These are phyloP conservation scores for Candida mesenterica DNA, from an alignment of 1,139 yeast species.

Conservation along the genomic window DNA sequence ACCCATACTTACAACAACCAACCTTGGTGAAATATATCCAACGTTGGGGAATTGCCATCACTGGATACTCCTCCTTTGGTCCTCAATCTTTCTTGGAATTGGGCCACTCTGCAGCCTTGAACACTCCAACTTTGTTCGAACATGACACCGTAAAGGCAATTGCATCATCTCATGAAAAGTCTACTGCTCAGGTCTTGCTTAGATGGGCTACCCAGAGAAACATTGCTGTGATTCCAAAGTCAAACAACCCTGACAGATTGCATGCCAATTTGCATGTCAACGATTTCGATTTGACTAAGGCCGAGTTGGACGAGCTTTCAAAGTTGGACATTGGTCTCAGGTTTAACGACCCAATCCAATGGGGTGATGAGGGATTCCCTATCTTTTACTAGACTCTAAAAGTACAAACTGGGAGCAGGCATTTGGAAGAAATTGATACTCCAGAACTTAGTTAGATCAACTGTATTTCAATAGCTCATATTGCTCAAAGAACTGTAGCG, in stretches of 20 bases:
- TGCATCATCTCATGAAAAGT: conserved; percentile 52
- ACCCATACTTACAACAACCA: conserved; percentile 84
- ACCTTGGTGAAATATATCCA: conserved; percentile 64
- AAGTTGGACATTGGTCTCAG: conserved; percentile 66
- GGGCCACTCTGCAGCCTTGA: conserved; percentile 50
- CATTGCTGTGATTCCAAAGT: conserved; percentile 73
- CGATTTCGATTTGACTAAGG: conserved; percentile 52
- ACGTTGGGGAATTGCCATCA: conserved; percentile 61
- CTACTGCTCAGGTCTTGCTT: conserved; percentile 63
- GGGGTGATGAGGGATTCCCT: conserved; percentile 54
- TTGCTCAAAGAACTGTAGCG: too few species aligned
- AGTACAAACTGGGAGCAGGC: background rate
- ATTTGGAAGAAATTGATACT: background rate
- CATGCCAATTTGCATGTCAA: conserved; percentile 55
- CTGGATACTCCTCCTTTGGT: conserved; percentile 86
- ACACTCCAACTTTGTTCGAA: conserved; percentile 54
- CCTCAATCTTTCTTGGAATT: conserved; percentile 70
- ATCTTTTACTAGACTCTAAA: conserved; percentile 34
- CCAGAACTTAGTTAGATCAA: too few species aligned
- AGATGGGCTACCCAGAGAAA: conserved; percentile 83
- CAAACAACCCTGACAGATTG: conserved; percentile 62
- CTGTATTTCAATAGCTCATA: too few species aligned
- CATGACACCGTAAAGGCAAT: conserved; percentile 51
- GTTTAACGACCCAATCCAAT: conserved; percentile 83
- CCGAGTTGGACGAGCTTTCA: conserved; percentile 52